Base-by-base conservation (phyloP, 1,284 basidiomycete species). In the Crepidotus sp. region DNA sequence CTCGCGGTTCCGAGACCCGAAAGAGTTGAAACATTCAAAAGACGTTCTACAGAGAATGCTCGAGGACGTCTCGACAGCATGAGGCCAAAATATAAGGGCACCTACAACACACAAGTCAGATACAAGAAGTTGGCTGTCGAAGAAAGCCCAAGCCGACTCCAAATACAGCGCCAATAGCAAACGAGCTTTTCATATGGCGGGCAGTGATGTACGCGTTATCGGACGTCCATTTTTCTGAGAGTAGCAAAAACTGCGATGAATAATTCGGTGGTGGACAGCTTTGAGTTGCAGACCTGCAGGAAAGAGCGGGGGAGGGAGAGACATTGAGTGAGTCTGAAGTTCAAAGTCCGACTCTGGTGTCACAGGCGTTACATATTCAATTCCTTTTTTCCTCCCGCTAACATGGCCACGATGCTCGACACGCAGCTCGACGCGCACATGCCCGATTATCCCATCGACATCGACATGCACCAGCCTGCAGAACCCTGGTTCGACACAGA, bases 401-500 rank as follows among this genome's bases (percentile, higher is more conserved):
- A 32, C 13, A 67, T 68, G 64, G 61, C 64, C 36, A 54, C 66
- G 33, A 67, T 65, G 46, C 60, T 70, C 59, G 32, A 42, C 34
- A 35, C 40, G 11, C 55, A 69, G 14, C 9, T 31, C 45, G 80
- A 83, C 54, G 54, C 80, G 17, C 78, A 70, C 55, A 84, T 85
- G 80, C 61, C 74, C 43, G 81, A 18, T 10, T 18, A 84, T 54
- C 63, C 70, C 35, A 65, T 60, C 47, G 82, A 84, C 57, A 55
- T 65, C 31, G 81, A 84, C 57, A 73, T 82, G 38, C 70, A 83
- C 82, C 79, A 70, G 75, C 45, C 55, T 38, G 61, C 64, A 24
- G 77, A 79, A 45, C 57, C 67, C 21, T 83, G 77, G 78, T 67
- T 67, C 42, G 68, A 70, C 46, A 61, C 69, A 19, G 76, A 84